Evolutionary conservation across 2,329 filamentous ascomycete genomes (phyloP).

Genomic region (Paracorniculantispora psalliotae): DNA sequence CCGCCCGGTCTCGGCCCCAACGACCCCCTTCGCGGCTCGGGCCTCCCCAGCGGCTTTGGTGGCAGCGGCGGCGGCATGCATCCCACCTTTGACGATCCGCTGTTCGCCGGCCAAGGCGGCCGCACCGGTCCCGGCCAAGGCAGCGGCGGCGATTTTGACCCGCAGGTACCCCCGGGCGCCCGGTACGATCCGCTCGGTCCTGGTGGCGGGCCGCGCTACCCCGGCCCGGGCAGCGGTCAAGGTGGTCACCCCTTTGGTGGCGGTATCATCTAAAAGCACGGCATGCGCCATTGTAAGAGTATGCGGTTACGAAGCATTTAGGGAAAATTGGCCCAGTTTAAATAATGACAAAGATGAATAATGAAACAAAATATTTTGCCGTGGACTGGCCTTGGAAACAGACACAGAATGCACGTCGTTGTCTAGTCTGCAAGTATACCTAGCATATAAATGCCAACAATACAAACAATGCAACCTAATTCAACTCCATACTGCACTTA

Average conservation of each 20-base stretch:
- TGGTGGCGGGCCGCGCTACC: conserved; percentile 46
- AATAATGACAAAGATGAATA: not conserved
- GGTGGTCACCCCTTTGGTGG: conserved; percentile 27
- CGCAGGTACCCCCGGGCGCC: conserved; percentile 79
- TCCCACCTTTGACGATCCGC: conserved; percentile 86
- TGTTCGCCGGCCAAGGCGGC: conserved; percentile 61
- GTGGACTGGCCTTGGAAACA: not conserved
- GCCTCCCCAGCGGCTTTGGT: conserved; percentile 42
- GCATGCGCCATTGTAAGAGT: not conserved
- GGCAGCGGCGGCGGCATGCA: conserved; percentile 70
- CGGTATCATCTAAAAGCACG: conserved; percentile 27
- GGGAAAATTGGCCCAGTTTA: not conserved
- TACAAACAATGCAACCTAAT: not conserved
- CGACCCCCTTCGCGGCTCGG: conserved; percentile 70
- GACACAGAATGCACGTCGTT: not conserved
- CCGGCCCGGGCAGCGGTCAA: conserved; percentile 36
- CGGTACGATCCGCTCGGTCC: conserved; percentile 85
- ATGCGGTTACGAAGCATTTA: not conserved
- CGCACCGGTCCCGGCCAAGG: conserved; percentile 37
- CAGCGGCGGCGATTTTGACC: conserved; percentile 43
- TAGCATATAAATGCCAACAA: not conserved
- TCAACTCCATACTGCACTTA: not conserved
- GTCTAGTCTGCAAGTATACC: not conserved
- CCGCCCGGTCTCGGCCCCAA: conserved; percentile 80
- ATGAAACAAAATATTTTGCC: not conserved